These are phyloP conservation scores for Parascedosporium putredinis DNA, from an alignment of 2,329 filamentous ascomycete species.

Conservation along the genomic window DNA sequence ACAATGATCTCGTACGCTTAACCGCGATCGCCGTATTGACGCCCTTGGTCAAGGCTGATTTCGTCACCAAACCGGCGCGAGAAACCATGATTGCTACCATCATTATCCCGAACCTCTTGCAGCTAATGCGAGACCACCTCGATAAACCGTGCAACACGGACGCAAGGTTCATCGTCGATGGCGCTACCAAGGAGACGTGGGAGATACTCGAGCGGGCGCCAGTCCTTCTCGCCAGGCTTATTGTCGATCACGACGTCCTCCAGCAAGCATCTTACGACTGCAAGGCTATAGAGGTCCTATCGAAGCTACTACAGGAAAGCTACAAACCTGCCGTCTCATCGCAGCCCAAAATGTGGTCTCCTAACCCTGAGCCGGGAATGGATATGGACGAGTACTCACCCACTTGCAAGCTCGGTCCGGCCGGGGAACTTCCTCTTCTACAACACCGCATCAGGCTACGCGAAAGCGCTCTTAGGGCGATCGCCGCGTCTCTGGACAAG, in stretches of 20 bases:
- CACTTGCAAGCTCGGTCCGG: slow-evolving; percentile 42
- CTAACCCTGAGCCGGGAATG: slow-evolving; percentile 24
- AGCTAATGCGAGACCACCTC: slow-evolving; percentile 36
- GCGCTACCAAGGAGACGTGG: slow-evolving; percentile 30
- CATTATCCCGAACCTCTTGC: slow-evolving; percentile 59
- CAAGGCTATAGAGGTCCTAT: slow-evolving; percentile 34
- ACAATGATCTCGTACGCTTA: slow-evolving; percentile 47
- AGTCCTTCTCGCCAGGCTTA: slow-evolving; percentile 63
- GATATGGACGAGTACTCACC: slow-evolving; percentile 22
- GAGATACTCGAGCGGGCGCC: slow-evolving; percentile 61
- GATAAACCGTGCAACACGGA: slow-evolving; percentile 2
- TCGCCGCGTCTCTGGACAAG: slow-evolving; percentile 73
- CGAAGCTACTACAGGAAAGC: slow-evolving; percentile 37
- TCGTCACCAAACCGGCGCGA: slow-evolving; percentile 49
- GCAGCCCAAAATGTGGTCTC: slow-evolving; percentile 28
- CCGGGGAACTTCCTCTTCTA: slow-evolving; percentile 48
- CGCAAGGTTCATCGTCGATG: slow-evolving; percentile 16
- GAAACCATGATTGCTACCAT: slow-evolving; percentile 56
- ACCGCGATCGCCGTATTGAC: slow-evolving; percentile 61
- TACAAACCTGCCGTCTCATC: slow-evolving; percentile 33
- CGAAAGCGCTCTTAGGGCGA: slow-evolving; percentile 63
- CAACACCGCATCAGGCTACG: slow-evolving; percentile 66
- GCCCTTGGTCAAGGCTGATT: slow-evolving; percentile 56
- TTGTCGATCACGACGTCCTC: slow-evolving; percentile 66
- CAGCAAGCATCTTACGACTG: slow-evolving; percentile 74